Percentiles rank a stretch among this genome's conserved stretches.
phyloP scores from a whole-genome alignment of 2,329 filamentous ascomycete genomes.

The Fusarium sp. region DNA sequence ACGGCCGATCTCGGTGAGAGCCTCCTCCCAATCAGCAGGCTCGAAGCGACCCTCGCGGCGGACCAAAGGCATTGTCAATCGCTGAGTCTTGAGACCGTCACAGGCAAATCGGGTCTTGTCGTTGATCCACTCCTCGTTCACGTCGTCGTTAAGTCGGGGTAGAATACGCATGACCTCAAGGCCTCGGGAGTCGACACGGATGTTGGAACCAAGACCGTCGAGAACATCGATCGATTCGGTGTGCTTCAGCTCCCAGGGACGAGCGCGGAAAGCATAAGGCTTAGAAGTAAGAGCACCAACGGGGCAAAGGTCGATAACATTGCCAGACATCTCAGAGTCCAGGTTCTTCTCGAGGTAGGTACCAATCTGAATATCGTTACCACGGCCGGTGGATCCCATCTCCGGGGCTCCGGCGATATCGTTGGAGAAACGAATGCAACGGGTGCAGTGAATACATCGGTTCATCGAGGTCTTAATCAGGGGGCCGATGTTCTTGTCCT shows the following conservation, averaged over 20 bases:
- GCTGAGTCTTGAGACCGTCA: slow-evolving; percentile 95
- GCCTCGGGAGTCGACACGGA: slow-evolving; percentile 91
- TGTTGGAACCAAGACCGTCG: slow-evolving; percentile 92
- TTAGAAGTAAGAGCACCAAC: slow-evolving; percentile 97
- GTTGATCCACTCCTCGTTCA: slow-evolving; percentile 99
- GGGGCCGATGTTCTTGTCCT: slow-evolving; percentile 99
- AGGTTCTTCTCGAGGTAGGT: slow-evolving; percentile 96
- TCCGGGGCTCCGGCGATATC: slow-evolving; percentile 96
- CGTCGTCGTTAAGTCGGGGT: slow-evolving; percentile 93
- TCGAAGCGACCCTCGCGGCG: slow-evolving; percentile 91
- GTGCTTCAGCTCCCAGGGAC: slow-evolving; percentile 97
- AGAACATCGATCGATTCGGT: slow-evolving; percentile 96
- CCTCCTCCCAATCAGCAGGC: slow-evolving; percentile 95
- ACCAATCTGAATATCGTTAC: slow-evolving; percentile 97
- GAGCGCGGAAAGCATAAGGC: slow-evolving; percentile 95
- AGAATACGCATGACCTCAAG: slow-evolving; percentile 96
- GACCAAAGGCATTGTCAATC: slow-evolving; percentile 91
- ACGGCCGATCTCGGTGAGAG: slow-evolving; percentile 85
- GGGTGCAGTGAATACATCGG: slow-evolving; percentile 98
- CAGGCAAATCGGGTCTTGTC: slow-evolving; percentile 98
- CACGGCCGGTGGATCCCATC: slow-evolving; percentile 92
- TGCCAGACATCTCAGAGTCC: slow-evolving; percentile 94
- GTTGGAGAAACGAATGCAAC: slow-evolving; percentile 97
- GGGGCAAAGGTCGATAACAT: slow-evolving; percentile 97
- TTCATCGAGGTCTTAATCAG: slow-evolving; percentile 99